Percentiles rank a stretch among this genome's conserved stretches.
phyloP scores from a whole-genome alignment of 1,284 basidiomycete genomes.

The Fistulina hepatica region DNA sequence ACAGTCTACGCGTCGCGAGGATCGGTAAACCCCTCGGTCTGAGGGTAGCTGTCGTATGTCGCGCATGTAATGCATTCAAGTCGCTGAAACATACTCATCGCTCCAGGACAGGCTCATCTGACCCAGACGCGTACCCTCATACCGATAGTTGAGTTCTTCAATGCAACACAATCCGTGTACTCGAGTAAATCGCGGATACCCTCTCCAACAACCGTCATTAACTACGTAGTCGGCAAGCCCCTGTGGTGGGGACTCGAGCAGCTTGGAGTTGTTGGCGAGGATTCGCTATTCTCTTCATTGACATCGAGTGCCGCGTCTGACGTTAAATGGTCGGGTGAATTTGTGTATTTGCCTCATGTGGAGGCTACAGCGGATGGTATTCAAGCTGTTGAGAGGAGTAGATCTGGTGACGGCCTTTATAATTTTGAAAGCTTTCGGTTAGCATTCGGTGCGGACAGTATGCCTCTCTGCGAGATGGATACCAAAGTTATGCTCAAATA shows the following conservation, averaged over 20 bases:
- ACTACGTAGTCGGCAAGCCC: constrained; percentile 65
- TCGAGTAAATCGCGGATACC: neutral
- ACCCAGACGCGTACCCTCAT: constrained; percentile 28
- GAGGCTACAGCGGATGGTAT: constrained; percentile 54
- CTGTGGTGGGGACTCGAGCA: constrained; percentile 82
- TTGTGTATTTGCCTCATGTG: constrained; percentile 59
- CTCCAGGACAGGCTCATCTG: constrained; percentile 45
- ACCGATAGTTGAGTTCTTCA: constrained; percentile 26
- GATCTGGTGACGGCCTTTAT: constrained; percentile 56
- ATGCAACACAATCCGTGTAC: constrained; percentile 11
- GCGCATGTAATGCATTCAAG: neutral
- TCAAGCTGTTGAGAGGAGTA: constrained; percentile 39
- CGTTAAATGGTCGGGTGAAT: constrained; percentile 65
- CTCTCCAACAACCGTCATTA: constrained; percentile 51
- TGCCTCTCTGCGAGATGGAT: constrained; percentile 46
- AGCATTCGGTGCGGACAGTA: constrained; percentile 31
- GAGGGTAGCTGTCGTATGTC: constrained; percentile 71
- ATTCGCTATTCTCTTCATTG: constrained; percentile 29
- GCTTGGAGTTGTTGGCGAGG: constrained; percentile 56
- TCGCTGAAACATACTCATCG: neutral
- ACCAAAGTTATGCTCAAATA: constrained; percentile 63
- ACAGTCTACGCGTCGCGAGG: constrained; percentile 51
- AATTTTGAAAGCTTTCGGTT: constrained; percentile 46
- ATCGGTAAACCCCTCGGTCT: constrained; percentile 77
- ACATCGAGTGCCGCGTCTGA: constrained; percentile 9